Conservation (phyloP, 495 filamentous ascomycete species). For the Tetracladium setigerum region DNA sequence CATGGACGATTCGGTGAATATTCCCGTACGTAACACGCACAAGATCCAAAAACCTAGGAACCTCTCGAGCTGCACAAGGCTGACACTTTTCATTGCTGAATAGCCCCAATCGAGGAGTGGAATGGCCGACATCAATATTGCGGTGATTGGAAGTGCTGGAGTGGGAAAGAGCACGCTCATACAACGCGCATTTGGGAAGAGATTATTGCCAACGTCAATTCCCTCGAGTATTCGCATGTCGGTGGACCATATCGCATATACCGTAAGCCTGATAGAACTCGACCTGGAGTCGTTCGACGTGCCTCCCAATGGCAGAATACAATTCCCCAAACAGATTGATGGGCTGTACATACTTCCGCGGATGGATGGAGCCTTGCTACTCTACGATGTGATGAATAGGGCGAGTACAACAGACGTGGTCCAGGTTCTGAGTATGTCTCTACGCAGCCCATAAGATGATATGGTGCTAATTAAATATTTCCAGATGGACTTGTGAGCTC, state of each 20-base stretch:
- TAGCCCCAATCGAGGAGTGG: constrained; percentile 22
- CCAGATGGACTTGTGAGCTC: constrained; percentile 63
- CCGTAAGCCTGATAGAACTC: constrained; percentile 76
- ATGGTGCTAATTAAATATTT: constrained; percentile 2
- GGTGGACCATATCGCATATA: constrained; percentile 67
- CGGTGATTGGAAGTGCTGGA: constrained; percentile 69
- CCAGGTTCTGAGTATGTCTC: constrained; percentile 61
- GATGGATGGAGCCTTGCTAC: constrained; percentile 74
- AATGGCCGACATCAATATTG: constrained; percentile 71
- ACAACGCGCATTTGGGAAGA: constrained; percentile 66
- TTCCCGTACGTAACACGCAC: constrained; percentile 26
- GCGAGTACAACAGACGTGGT: constrained; percentile 61
- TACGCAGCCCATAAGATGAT: background rate
- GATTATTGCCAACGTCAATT: constrained; percentile 44
- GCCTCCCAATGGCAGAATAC: constrained; percentile 55
- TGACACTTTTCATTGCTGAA: background rate
- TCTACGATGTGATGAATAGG: constrained; percentile 78
- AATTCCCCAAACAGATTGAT: constrained; percentile 67
- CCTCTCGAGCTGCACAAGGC: background rate
- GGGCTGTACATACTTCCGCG: constrained; percentile 53
- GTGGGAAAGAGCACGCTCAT: constrained; percentile 91
- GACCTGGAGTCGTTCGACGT: constrained; percentile 60
- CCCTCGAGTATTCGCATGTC: constrained; percentile 60
- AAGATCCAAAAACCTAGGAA: constrained; percentile 11
- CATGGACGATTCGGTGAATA: constrained; percentile 25